Evolutionary conservation across 345 rosid species (phyloP).

Genomic region (Physaria fendleri): DNA sequence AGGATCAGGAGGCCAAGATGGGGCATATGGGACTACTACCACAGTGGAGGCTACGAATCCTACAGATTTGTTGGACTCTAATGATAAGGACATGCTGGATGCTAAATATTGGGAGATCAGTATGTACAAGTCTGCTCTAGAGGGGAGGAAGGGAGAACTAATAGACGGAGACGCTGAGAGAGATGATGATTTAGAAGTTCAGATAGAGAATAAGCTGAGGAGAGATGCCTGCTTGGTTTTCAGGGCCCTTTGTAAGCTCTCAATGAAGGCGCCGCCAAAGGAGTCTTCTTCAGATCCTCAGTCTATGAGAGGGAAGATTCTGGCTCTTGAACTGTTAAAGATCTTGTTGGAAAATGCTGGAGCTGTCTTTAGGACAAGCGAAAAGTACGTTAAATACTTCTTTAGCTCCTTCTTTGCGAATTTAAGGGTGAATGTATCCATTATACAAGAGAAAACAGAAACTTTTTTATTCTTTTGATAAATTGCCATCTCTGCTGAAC

Average conservation of each 20-base stretch:
- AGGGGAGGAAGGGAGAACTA: constrained; percentile 93
- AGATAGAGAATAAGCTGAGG: constrained; percentile 95
- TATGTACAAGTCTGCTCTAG: constrained; percentile 94
- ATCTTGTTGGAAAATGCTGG: constrained; percentile 98
- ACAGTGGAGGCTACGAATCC: constrained; percentile 65
- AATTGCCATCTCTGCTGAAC: constrained; percentile 34
- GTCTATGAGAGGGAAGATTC: constrained; percentile 94
- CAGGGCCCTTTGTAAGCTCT: constrained; percentile 92
- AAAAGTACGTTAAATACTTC: constrained; percentile 46
- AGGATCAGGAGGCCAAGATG: constrained; percentile 43
- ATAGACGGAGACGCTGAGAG: constrained; percentile 78
- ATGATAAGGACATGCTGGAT: constrained; percentile 91
- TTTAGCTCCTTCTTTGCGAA: constrained; percentile 8
- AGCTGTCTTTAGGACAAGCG: constrained; percentile 94
- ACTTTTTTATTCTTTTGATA: constrained; percentile 12
- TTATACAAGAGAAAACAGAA: not conserved
- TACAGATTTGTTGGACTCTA: constrained; percentile 61
- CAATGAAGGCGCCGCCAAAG: constrained; percentile 93
- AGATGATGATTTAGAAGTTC: constrained; percentile 89
- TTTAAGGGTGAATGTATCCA: not conserved
- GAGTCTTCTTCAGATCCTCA: constrained; percentile 84
- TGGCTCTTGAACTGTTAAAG: constrained; percentile 92
- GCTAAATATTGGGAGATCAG: constrained; percentile 99
- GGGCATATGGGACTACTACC: constrained; percentile 48
- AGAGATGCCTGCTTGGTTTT: constrained; percentile 96